Percentiles rank a stretch among this genome's conserved stretches.
phyloP scores from a whole-genome alignment of 2,329 filamentous ascomycete species.

The Coniella vitis region DNA sequence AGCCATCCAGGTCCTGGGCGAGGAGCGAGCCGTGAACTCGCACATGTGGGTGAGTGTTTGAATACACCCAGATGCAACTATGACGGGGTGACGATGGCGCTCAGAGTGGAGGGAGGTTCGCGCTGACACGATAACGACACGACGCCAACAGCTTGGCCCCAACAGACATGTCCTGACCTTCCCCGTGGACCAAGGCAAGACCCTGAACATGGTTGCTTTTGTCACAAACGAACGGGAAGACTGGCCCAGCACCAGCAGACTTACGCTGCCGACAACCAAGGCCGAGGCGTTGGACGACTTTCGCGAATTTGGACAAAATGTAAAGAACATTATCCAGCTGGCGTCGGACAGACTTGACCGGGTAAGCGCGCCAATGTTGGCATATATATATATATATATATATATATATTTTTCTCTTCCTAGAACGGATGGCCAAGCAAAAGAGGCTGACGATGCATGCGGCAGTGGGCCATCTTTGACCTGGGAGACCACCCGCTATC shows the following conservation, averaged over 20 bases:
- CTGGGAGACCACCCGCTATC: constrained; percentile 36
- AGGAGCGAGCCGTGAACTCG: constrained; percentile 24
- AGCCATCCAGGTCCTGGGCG: constrained; percentile 43
- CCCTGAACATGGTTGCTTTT: constrained; percentile 46
- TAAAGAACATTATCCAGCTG: constrained; percentile 25
- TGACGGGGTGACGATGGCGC: background rate
- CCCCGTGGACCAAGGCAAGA: constrained; percentile 47
- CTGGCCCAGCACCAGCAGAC: constrained; percentile 23
- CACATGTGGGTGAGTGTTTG: constrained; percentile 20
- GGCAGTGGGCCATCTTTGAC: constrained; percentile 40
- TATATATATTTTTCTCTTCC: no score
- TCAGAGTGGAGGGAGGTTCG: background rate
- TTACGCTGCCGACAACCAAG: constrained; percentile 23
- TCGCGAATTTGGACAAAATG: constrained; percentile 25
- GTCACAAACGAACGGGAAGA: constrained; percentile 23
- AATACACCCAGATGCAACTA: background rate
- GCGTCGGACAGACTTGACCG: constrained; percentile 24
- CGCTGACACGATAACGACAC: background rate
- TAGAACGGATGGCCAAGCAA: background rate
- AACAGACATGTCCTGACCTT: constrained; percentile 55
- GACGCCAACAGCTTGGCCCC: constrained; percentile 33
- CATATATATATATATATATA: no score
- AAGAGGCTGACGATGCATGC: background rate
- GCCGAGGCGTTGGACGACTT: constrained; percentile 30
- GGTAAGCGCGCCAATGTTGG: constrained; percentile 17